Evolutionary conservation across 78 protist species (phyloP), one percentile per base, ranked within the genome.

Genomic region (Planoprotostelium fungivorum): DNA sequence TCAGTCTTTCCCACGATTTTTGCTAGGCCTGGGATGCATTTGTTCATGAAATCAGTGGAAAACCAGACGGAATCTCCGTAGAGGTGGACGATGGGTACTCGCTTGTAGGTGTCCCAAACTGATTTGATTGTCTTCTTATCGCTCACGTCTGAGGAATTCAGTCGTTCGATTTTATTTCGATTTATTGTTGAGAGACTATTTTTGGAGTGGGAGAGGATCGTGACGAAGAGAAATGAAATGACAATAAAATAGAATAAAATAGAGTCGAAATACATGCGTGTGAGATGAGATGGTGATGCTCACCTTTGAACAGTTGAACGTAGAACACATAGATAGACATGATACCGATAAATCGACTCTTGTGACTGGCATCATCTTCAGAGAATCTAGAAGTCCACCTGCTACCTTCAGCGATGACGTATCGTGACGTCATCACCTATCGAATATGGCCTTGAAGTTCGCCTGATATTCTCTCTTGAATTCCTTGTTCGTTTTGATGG

Each of bases 101-200:
- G 39, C 86, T 90, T 88, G 25, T 85, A 86, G 0, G 91, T 28
- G 31, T 94, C 96, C 89, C 88, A 94, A 28, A 92, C 63, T 28
- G 63, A 86, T 31, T 90, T 92, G 86, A 95, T 91, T 84, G 89
- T 88, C 38, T 87, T 85, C 83, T 90, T 92, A 86, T 95, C 95
- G 0, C 89, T 90, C 84, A 87, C 63, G 87, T 92, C 89, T 51
- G 73, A 51, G 16, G 16, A 16, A 25, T 5, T 51, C 73, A 51
- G 73, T 51, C 73, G 5, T 25, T 51, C 16, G n/a, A n/a, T n/a
- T n/a, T n/a, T n/a, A n/a, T n/a, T n/a, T n/a, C n/a, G n/a, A n/a
- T n/a, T n/a, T n/a, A n/a, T n/a, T n/a, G n/a, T n/a, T n/a, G n/a
- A n/a, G n/a, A n/a, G n/a, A n/a, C n/a, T n/a, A n/a, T n/a, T n/a